Evolutionary conservation across 371 early-diverging fungal species (phyloP).

Genomic region (Umbelopsis sp.): DNA sequence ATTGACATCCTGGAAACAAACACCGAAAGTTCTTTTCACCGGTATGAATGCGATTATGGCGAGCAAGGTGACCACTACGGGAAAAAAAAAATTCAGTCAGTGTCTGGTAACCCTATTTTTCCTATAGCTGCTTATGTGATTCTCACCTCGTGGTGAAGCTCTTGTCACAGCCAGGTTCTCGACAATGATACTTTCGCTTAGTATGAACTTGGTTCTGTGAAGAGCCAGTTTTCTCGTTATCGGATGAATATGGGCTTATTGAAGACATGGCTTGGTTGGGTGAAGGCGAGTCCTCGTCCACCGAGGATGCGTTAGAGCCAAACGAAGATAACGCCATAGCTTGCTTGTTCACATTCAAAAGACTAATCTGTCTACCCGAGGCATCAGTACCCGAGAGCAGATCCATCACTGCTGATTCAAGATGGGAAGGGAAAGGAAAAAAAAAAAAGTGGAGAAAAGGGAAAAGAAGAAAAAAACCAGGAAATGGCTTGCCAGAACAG

Average conservation of each 20-base stretch:
- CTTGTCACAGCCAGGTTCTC: slow-evolving; percentile 59
- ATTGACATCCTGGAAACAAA: slow-evolving; percentile 76
- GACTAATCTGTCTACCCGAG: slow-evolving; percentile 44
- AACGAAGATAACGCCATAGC: not conserved
- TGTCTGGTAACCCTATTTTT: slow-evolving; percentile 11
- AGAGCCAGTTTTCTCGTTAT: slow-evolving; percentile 19
- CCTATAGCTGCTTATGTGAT: slow-evolving; percentile 12
- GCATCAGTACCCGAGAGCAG: slow-evolving; percentile 42
- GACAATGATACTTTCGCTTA: slow-evolving; percentile 61
- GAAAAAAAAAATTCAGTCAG: not conserved
- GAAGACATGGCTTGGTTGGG: slow-evolving; percentile 19
- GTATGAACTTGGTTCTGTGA: slow-evolving; percentile 22
- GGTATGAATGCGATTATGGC: slow-evolving; percentile 91
- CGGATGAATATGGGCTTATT: slow-evolving; percentile 23
- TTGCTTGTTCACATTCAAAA: slow-evolving; percentile 30
- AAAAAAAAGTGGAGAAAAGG: slow-evolving; percentile 26
- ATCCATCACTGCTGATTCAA: not conserved
- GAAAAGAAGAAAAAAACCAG: slow-evolving; percentile 17
- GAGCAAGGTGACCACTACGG: slow-evolving; percentile 79
- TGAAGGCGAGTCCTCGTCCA: slow-evolving; percentile 12
- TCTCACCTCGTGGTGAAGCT: slow-evolving; percentile 66
- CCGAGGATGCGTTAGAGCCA: not conserved
- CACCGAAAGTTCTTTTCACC: slow-evolving; percentile 93
- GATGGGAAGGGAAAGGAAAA: not conserved
- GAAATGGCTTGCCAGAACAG: not conserved